Conservation (phyloP, 2,329 filamentous ascomycete species). For the Hymenoscyphus occultus region DNA sequence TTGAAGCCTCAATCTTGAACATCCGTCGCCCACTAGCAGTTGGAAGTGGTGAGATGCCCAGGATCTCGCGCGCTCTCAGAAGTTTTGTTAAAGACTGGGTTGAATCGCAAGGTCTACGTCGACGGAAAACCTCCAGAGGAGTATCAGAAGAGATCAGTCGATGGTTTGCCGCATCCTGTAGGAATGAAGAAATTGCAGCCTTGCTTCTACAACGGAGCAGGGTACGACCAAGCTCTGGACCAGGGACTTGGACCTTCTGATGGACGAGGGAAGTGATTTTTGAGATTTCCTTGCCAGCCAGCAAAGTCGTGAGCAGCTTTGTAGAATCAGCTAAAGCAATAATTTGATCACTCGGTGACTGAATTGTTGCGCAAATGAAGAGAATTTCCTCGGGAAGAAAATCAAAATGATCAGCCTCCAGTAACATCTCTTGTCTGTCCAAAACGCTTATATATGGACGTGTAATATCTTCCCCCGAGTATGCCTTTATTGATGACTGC, state of each 20-base stretch:
- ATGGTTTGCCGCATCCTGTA: constrained; percentile 21
- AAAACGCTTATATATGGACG: background rate
- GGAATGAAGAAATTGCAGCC: constrained; percentile 20
- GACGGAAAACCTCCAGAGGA: background rate
- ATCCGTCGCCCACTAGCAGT: constrained; percentile 21
- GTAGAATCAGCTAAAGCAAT: background rate
- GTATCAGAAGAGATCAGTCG: background rate
- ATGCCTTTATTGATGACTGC: background rate
- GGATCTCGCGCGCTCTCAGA: constrained; percentile 29
- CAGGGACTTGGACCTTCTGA: constrained; percentile 11
- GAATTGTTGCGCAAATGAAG: constrained; percentile 7
- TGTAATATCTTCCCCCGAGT: background rate
- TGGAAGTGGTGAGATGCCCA: constrained; percentile 23
- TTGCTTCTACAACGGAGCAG: constrained; percentile 53
- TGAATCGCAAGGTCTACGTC: background rate
- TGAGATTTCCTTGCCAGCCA: constrained; percentile 10
- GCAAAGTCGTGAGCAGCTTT: constrained; percentile 7
- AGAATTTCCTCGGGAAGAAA: constrained; percentile 22
- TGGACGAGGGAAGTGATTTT: constrained; percentile 6
- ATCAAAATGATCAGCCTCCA: constrained; percentile 17
- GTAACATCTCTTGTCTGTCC: background rate
- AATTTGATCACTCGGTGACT: background rate
- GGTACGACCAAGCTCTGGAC: constrained; percentile 46
- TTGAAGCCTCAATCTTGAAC: constrained; percentile 24
- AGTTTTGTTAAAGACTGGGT: constrained; percentile 16